A percentile compares a stretch with the other conserved stretches of the same genome.
Evolutionary conservation across 208 protist species (phyloP).

Genomic region (Dictyostelium gargantuum): DNA sequence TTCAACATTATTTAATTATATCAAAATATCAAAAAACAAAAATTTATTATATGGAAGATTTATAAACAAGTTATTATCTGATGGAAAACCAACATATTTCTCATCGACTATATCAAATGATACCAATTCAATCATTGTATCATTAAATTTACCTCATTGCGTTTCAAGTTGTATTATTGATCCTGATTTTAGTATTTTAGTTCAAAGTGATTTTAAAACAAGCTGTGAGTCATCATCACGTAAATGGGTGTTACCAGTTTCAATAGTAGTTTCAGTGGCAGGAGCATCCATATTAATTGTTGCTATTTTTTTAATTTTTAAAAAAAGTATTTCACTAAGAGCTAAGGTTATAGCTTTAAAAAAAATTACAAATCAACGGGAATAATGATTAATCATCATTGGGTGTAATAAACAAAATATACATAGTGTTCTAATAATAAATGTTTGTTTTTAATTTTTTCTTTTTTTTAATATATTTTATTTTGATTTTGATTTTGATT

Average conservation of each 20-base stretch:
- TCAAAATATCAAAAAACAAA: background rate
- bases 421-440: too few relatives aligned
- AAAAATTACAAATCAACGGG: too few relatives aligned
- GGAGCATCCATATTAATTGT: too few relatives aligned
- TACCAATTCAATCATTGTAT: background rate
- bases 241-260: background rate
- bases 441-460: background rate
- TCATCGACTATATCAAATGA: background rate
- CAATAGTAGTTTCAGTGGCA: background rate
- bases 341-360: too few relatives aligned
- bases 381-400: too few relatives aligned
- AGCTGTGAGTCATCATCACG: background rate
- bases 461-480: background rate
- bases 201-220: background rate
- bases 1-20: background rate
- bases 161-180: background rate
- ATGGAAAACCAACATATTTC: background rate
- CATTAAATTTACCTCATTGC: background rate
- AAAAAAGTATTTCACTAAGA: too few relatives aligned
- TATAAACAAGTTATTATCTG: background rate
- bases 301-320: too few relatives aligned
- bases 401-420: too few relatives aligned
- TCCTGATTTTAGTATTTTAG: constrained; percentile 4
- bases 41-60: background rate
- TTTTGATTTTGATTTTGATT: background rate